Percentiles rank a stretch among this genome's conserved stretches.
Evolutionary conservation across 2,329 filamentous ascomycete species (phyloP).

Genomic region (Colletotrichum sp.): DNA sequence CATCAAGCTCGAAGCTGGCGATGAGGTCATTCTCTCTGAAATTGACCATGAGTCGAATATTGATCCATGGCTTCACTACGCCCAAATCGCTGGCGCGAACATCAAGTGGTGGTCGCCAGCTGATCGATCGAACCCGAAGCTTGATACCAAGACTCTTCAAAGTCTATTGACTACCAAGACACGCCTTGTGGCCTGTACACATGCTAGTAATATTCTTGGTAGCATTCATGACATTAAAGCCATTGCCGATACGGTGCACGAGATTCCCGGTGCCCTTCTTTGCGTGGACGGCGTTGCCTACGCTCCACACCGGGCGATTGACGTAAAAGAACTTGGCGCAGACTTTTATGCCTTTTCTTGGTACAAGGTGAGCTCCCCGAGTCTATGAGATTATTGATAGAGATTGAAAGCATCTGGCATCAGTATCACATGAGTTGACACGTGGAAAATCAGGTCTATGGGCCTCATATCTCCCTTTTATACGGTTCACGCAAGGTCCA

Average conservation of each 20-base stretch:
- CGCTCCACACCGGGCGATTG: constrained; percentile 73
- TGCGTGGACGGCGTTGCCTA: constrained; percentile 79
- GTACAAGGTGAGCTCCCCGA: constrained; percentile 64
- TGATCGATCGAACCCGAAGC: constrained; percentile 57
- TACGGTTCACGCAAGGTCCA: constrained; percentile 67
- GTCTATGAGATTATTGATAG: not conserved
- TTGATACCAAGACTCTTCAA: not conserved
- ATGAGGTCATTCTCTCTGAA: constrained; percentile 72
- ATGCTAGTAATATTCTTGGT: constrained; percentile 75
- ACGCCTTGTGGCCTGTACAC: constrained; percentile 73
- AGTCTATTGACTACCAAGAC: constrained; percentile 49
- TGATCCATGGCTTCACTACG: constrained; percentile 74
- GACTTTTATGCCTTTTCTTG: constrained; percentile 80
- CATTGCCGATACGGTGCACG: constrained; percentile 58
- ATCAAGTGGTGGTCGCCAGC: constrained; percentile 75
- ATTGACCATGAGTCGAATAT: constrained; percentile 82
- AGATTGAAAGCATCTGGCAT: not conserved
- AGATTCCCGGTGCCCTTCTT: constrained; percentile 57
- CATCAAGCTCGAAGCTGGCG: constrained; percentile 56
- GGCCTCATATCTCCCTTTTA: constrained; percentile 74
- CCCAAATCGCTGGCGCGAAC: constrained; percentile 60
- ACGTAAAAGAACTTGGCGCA: constrained; percentile 70
- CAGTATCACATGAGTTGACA: not conserved
- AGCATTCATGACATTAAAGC: constrained; percentile 67
- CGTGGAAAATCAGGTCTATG: constrained; percentile 57